Evolutionary conservation across 2,329 filamentous ascomycete genomes (phyloP).

Genomic region (Penicillium digitatum): DNA sequence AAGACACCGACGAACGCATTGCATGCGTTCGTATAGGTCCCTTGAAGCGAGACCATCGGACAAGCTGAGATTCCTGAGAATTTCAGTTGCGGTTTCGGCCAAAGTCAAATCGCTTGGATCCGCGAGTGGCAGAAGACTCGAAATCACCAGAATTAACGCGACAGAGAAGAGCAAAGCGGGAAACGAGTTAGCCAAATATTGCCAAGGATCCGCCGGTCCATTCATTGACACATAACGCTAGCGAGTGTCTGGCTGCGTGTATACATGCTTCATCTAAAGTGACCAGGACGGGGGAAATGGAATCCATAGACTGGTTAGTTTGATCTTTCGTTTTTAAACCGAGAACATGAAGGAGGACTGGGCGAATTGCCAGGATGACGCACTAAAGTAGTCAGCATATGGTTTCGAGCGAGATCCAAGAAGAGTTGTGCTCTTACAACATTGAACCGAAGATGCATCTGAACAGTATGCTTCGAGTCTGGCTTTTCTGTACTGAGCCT

Average conservation of each 20-base stretch:
- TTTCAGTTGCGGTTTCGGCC: slow-evolving; percentile 24
- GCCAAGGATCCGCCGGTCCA: slow-evolving; percentile 32
- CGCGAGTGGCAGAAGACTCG: slow-evolving; percentile 20
- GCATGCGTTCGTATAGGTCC: slow-evolving; percentile 13
- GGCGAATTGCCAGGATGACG: slow-evolving; percentile 33
- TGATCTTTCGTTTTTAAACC: slow-evolving; percentile 9
- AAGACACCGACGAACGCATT: slow-evolving; percentile 7
- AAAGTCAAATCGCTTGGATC: slow-evolving; percentile 17
- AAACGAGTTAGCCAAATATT: slow-evolving; percentile 32
- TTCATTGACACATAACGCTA: slow-evolving; percentile 28
- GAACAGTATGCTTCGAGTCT: slow-evolving; percentile 23
- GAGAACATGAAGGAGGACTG: slow-evolving; percentile 33
- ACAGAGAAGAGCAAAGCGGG: slow-evolving; percentile 35
- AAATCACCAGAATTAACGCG: slow-evolving; percentile 28
- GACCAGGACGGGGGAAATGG: slow-evolving; percentile 20
- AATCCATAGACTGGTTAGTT: slow-evolving; percentile 3
- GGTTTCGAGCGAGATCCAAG: background rate
- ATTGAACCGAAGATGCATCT: slow-evolving; percentile 33
- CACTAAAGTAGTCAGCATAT: slow-evolving; percentile 21
- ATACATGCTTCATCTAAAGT: slow-evolving; percentile 32
- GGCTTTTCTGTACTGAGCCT: slow-evolving; percentile 14
- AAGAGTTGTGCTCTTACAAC: slow-evolving; percentile 19
- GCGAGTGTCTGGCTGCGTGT: slow-evolving; percentile 29
- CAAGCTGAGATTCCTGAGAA: slow-evolving; percentile 15
- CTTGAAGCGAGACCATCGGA: slow-evolving; percentile 12